Evolutionary conservation across 1,284 basidiomycete species (phyloP), one percentile per base, ranked within the genome.

Genomic region (Heterobasidion occidentale): DNA sequence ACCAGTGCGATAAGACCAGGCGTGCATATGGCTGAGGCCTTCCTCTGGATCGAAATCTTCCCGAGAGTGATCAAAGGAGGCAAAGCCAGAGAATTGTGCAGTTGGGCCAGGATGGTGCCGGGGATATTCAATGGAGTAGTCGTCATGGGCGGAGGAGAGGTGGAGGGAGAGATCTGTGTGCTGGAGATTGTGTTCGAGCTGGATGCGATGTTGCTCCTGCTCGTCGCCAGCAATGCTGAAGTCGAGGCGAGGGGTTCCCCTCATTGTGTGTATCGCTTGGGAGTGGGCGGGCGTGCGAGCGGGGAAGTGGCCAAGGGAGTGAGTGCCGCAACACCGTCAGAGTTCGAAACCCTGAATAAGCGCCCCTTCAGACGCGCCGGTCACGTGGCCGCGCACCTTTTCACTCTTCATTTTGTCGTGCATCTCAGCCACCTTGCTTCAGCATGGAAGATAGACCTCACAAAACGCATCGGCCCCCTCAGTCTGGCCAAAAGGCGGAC

Each of bases 381-480:
- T 65, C 65, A 67, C 65, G 66, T 67, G 65, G 60, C 53, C 58
- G 51, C 34, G 44, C 46, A 27, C 51, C 55, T 44, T 45, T 56
- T 42, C 49, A 34, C 46, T 49, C 19, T 27, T 35, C 49, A 51
- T 14, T 36, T 51, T 27, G 12, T 51, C 14, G n/a, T 12, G 11
- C 20, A 49, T 49, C 47, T 49, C 7, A 12, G 55, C 44, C 49
- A 36, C 7, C 51, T 9, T 47, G 49, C 52, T 51, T 55, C 53
- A 57, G 54, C 42, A 88, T 88, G 86, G 85, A 88, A 58, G 79
- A 83, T 54, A 75, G 77, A 63, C 76, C 80, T 48, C 89, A 93
- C 70, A 94, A 92, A 71, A 75, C 85, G 0, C 92, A 94, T 71
- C 74, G 86, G 48, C 79, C 87, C 46, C 73, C 89, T 17, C 83